These are phyloP conservation scores for Ustilago crameri DNA, from an alignment of 1,284 basidiomycete species.

Conservation along the genomic window DNA sequence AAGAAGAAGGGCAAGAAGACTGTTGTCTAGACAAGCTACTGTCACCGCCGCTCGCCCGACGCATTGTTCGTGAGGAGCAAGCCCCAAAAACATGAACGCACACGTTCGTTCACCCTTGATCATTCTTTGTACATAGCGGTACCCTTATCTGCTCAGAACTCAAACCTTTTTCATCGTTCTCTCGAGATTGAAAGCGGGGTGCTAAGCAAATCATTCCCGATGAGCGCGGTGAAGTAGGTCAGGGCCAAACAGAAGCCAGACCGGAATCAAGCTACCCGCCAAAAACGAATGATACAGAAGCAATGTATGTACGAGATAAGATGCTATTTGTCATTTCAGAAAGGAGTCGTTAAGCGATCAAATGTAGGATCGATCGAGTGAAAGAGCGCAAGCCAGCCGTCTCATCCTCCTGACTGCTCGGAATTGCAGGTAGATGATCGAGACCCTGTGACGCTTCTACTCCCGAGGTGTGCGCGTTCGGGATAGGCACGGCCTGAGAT, in stretches of 20 bases:
- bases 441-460: not conserved
- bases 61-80: not conserved
- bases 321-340: not conserved
- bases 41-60: not conserved
- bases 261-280: no score
- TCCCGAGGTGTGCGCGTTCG: not conserved
- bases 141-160: not conserved
- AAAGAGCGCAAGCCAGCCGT: not conserved
- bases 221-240: no score
- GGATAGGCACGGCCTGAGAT: not conserved
- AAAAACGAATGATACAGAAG: not conserved
- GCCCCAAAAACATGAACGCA: not conserved
- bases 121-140: not conserved
- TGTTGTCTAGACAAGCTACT: conserved; percentile 64
- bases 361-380: not conserved
- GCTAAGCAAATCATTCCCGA: no score
- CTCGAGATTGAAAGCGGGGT: no score
- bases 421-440: not conserved
- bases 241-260: no score
- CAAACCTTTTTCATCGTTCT: no score
- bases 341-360: not conserved
- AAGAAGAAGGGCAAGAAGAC: conserved; percentile 88
- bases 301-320: not conserved
- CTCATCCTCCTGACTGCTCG: not conserved
- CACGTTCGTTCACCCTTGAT: not conserved